Evolutionary conservation across 164 flowering plant genomes (phyloP).

Genomic region (Kalanchoe fedtschenkoi): DNA sequence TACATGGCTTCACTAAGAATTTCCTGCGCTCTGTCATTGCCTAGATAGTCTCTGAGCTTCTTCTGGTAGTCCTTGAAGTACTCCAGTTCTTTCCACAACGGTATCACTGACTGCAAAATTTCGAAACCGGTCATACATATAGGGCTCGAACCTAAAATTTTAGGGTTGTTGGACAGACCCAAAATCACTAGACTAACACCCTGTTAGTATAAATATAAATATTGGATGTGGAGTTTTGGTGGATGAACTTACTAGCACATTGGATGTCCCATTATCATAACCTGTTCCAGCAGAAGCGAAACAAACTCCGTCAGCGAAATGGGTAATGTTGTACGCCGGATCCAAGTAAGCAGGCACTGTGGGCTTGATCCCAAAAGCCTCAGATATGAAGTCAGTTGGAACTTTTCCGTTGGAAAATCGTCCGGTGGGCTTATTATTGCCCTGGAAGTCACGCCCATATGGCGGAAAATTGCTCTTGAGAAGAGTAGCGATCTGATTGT

Average conservation of each 20-base stretch:
- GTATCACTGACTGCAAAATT: not conserved
- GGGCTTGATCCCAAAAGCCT: not conserved
- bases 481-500: not conserved
- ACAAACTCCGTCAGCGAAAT: not conserved
- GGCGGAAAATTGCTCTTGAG: not conserved
- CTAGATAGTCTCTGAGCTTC: slow-evolving; percentile 26
- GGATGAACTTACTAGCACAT: not conserved
- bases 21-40: slow-evolving; percentile 21
- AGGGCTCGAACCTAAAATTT: no score
- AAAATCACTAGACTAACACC: no score
- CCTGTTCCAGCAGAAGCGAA: not conserved
- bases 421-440: not conserved
- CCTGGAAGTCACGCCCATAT: not conserved
- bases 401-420: not conserved
- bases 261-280: not conserved
- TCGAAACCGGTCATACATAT: no score
- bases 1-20: slow-evolving; percentile 33
- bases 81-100: slow-evolving; percentile 46
- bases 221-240: not conserved
- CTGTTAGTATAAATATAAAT: no score
- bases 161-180: not conserved
- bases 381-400: not conserved
- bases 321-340: not conserved
- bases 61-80: slow-evolving; percentile 49
- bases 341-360: not conserved